These are phyloP conservation scores for Trapa incisa DNA, from an alignment of 345 rosid species.

Conservation along the genomic window DNA sequence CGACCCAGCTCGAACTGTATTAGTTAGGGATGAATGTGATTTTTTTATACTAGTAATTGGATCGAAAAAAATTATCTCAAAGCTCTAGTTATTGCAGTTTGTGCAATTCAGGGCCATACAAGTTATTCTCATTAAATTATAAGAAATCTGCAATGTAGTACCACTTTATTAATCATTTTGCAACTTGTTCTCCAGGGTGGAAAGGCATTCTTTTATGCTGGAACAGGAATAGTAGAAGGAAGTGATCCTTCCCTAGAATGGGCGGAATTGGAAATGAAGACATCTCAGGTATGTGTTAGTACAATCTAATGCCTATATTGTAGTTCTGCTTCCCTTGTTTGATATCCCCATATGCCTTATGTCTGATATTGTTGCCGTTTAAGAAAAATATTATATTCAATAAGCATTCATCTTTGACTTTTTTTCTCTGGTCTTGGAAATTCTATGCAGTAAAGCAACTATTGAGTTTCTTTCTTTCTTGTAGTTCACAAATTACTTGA, in stretches of 20 bases:
- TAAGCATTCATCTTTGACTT: too few species aligned
- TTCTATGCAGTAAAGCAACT: background rate
- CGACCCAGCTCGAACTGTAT: too few species aligned
- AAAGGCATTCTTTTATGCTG: constrained; percentile 74
- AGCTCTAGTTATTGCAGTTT: background rate
- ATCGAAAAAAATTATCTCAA: background rate
- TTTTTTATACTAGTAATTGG: too few species aligned
- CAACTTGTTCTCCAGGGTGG: constrained; percentile 32
- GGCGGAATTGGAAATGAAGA: constrained; percentile 84
- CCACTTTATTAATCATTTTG: background rate
- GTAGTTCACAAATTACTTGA: constrained; percentile 72
- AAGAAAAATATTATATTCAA: background rate
- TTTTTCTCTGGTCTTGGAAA: background rate
- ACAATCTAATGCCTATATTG: background rate
- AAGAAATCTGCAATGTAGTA: background rate
- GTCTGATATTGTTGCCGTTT: background rate
- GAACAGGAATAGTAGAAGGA: constrained; percentile 80
- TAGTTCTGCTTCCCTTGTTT: background rate
- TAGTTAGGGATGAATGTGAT: too few species aligned
- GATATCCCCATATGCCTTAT: background rate
- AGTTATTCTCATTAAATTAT: background rate
- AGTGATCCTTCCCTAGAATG: constrained; percentile 69
- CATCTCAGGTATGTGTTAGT: constrained; percentile 48
- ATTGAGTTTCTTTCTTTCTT: constrained; percentile 4
- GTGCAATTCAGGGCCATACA: background rate